These are phyloP conservation scores for Artomyces pyxidatus DNA, from an alignment of 768 basidiomycete species.

Conservation along the genomic window DNA sequence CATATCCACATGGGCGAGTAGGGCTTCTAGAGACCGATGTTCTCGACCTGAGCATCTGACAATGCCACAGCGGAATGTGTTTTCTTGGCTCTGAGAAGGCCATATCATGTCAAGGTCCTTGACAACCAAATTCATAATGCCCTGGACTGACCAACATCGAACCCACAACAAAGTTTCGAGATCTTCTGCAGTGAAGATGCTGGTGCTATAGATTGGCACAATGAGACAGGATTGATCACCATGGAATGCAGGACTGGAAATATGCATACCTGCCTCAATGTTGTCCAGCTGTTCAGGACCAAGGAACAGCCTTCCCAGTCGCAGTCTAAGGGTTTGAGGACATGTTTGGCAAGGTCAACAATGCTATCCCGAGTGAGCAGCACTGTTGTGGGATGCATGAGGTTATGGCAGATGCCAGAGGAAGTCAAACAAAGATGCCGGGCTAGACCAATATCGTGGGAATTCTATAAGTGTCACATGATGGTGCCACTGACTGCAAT, in stretches of 20 bases:
- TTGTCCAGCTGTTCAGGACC: not conserved
- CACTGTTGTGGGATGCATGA: too few relatives aligned
- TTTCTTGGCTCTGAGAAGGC: not conserved
- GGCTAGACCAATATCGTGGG: too few relatives aligned
- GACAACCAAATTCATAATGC: too few relatives aligned
- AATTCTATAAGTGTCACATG: too few relatives aligned
- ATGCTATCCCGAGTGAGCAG: not conserved
- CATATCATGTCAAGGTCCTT: not conserved
- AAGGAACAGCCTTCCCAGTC: not conserved
- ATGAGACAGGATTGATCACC: not conserved
- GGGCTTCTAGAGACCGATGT: not conserved
- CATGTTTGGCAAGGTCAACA: not conserved
- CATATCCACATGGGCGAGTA: not conserved
- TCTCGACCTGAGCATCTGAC: not conserved
- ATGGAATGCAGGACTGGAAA: not conserved
- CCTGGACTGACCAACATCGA: not conserved
- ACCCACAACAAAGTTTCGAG: not conserved
- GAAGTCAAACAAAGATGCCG: too few relatives aligned
- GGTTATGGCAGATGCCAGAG: too few relatives aligned
- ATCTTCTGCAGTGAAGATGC: not conserved
- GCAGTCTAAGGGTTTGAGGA: not conserved
- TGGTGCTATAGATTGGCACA: not conserved
- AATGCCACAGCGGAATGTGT: not conserved
- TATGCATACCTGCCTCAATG: not conserved
- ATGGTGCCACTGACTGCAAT: too few relatives aligned